Evolutionary conservation across 495 filamentous ascomycete species (phyloP).

Genomic region (Cenococcum geophilum): DNA sequence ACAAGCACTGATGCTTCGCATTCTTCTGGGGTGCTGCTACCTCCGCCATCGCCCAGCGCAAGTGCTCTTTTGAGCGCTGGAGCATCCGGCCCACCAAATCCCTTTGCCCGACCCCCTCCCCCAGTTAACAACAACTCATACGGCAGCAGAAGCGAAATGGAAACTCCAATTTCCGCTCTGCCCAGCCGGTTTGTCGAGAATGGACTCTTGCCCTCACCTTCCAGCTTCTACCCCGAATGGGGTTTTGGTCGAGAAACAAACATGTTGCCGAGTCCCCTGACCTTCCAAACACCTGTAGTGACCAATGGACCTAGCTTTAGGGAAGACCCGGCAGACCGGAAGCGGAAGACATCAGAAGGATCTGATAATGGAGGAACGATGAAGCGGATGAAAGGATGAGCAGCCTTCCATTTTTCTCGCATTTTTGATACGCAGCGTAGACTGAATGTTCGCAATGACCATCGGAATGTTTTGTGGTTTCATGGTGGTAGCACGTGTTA

Average conservation of each 20-base stretch:
- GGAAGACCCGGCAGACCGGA: constrained; percentile 38
- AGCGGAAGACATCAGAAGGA: constrained; percentile 38
- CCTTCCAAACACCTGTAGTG: constrained; percentile 81
- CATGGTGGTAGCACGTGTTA: background rate
- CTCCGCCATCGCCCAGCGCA: constrained; percentile 86
- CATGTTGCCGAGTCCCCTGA: constrained; percentile 83
- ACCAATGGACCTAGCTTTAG: constrained; percentile 46
- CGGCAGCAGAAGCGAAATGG: constrained; percentile 67
- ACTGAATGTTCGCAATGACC: constrained; percentile 3
- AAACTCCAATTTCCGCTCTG: constrained; percentile 95
- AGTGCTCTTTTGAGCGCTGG: constrained; percentile 83
- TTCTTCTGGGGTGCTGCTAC: constrained; percentile 67
- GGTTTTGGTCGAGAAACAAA: constrained; percentile 65
- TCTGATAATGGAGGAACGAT: constrained; percentile 22
- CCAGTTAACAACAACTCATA: constrained; percentile 50
- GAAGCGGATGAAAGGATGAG: constrained; percentile 22
- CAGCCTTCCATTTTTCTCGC: background rate
- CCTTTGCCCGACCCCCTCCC: constrained; percentile 79
- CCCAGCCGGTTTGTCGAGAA: constrained; percentile 85
- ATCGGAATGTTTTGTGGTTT: background rate
- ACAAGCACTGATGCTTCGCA: constrained; percentile 52
- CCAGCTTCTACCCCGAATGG: constrained; percentile 91
- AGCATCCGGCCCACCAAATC: constrained; percentile 87
- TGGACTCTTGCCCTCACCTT: constrained; percentile 78
- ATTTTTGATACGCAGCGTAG: constrained; percentile 2